phyloP scores from a whole-genome alignment of 352 stramenopile species.

The Phytophthora boehmeriae region DNA sequence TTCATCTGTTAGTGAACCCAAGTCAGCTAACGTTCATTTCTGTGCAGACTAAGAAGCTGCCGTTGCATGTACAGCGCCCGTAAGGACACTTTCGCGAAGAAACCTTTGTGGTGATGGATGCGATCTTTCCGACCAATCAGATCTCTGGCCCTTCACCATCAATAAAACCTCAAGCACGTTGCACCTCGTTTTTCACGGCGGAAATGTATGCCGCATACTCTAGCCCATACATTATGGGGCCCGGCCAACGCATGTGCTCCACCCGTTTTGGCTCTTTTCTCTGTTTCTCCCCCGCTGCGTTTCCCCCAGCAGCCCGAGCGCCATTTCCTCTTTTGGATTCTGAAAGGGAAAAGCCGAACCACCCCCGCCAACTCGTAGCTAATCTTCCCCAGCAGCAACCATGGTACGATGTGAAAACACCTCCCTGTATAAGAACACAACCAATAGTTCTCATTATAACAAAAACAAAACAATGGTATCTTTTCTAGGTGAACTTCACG shows the following conservation, averaged over 20 bases:
- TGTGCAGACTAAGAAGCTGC: not conserved
- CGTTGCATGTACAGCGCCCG: not conserved
- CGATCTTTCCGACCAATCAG: not conserved
- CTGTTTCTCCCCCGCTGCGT: slow-evolving; percentile 16
- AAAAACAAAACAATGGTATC: no score
- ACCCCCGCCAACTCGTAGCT: slow-evolving; percentile 26
- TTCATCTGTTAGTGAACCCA: no score
- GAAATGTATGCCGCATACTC: slow-evolving; percentile 48
- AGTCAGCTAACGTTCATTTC: no score
- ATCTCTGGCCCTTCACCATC: not conserved
- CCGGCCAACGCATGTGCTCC: slow-evolving; percentile 50
- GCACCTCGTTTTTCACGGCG: slow-evolving; percentile 42
- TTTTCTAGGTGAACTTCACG: slow-evolving; percentile 98
- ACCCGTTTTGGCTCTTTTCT: slow-evolving; percentile 61
- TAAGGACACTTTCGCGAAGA: not conserved
- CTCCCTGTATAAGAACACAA: slow-evolving; percentile 4
- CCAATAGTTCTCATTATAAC: not conserved
- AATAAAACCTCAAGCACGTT: slow-evolving; percentile 47
- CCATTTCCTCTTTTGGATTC: slow-evolving; percentile 74
- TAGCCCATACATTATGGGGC: slow-evolving; percentile 4
- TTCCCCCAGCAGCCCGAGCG: slow-evolving; percentile 19
- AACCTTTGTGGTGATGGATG: not conserved
- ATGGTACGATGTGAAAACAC: slow-evolving; percentile 39
- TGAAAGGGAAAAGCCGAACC: slow-evolving; percentile 38
- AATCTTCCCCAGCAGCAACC: slow-evolving; percentile 44